Evolutionary conservation across 2,329 filamentous ascomycete species (phyloP).

Genomic region (Colletotrichum plurivorum): DNA sequence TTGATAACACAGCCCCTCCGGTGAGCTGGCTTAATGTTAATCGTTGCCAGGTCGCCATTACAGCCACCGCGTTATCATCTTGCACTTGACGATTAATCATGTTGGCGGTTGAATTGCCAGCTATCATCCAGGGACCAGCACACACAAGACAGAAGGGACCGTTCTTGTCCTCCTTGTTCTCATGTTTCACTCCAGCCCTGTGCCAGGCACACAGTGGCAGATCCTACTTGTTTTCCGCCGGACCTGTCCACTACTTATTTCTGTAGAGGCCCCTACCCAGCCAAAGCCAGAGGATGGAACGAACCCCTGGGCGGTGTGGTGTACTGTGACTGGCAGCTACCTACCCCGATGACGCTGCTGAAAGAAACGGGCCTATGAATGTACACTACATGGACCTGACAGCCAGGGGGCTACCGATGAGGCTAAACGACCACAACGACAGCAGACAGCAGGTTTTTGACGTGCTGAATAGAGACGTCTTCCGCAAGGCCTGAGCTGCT

Average conservation of each 20-base stretch:
- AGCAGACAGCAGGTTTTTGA: slow-evolving; percentile 21
- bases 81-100: too few relatives aligned
- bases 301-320: slow-evolving; percentile 18
- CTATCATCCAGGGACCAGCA: background rate
- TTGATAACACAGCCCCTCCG: background rate
- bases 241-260: background rate
- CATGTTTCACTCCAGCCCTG: slow-evolving; percentile 30
- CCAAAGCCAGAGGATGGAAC: background rate
- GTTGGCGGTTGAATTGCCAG: background rate
- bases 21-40: background rate
- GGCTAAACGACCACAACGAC: slow-evolving; percentile 32
- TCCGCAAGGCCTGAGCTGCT: slow-evolving; percentile 26
- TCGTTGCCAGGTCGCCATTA: background rate
- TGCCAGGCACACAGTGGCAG: background rate
- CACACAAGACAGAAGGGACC: background rate
- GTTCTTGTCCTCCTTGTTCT: slow-evolving; percentile 8
- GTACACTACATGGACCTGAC: background rate
- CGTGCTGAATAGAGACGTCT: slow-evolving; percentile 16
- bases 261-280: background rate
- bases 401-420: slow-evolving; percentile 30
- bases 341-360: slow-evolving; percentile 22
- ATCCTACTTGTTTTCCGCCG: background rate
- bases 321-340: too few relatives aligned
- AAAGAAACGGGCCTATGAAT: slow-evolving; percentile 7
- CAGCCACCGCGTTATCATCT: background rate